Conservation (phyloP, 345 rosid genomes). For the Anastatica hierochuntica region DNA sequence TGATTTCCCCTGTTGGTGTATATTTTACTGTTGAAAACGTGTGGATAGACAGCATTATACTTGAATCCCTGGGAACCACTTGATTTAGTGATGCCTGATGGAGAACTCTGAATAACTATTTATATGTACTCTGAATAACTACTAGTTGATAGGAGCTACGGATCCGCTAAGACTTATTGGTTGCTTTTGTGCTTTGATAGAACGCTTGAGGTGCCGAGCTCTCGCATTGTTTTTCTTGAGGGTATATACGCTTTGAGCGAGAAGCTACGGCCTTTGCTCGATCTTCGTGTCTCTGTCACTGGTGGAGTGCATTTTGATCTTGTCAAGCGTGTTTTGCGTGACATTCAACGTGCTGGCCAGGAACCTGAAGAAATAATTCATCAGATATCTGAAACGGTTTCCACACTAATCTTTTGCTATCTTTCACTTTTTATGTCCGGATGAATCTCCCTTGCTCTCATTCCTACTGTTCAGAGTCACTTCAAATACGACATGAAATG, state of each 20-base stretch:
- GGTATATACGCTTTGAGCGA: constrained; percentile 94
- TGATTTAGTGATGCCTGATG: no score
- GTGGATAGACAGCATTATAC: not conserved
- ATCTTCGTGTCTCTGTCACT: constrained; percentile 94
- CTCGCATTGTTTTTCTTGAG: constrained; percentile 86
- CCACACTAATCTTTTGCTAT: constrained; percentile 18
- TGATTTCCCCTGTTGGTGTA: constrained; percentile 4
- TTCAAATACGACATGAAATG: not conserved
- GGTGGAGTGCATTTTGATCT: constrained; percentile 98
- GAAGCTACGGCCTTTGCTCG: constrained; percentile 72
- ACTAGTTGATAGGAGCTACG: not conserved
- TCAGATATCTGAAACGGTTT: constrained; percentile 96
- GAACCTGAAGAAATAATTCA: constrained; percentile 99
- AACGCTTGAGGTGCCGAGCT: constrained; percentile 84
- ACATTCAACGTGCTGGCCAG: constrained; percentile 96
- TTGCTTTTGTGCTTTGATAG: constrained; percentile 33
- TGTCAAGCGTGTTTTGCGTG: constrained; percentile 90
- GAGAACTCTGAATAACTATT: not conserved
- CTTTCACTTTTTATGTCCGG: constrained; percentile 2
- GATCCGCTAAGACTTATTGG: constrained; percentile 8
- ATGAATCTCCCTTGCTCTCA: constrained; percentile 5
- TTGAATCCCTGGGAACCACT: not conserved
- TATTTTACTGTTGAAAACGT: not conserved
- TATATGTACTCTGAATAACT: constrained; percentile 1
- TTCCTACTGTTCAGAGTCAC: not conserved